phyloP scores from a whole-genome alignment of 306 rosid species.

The Mimosa bimucronata region DNA sequence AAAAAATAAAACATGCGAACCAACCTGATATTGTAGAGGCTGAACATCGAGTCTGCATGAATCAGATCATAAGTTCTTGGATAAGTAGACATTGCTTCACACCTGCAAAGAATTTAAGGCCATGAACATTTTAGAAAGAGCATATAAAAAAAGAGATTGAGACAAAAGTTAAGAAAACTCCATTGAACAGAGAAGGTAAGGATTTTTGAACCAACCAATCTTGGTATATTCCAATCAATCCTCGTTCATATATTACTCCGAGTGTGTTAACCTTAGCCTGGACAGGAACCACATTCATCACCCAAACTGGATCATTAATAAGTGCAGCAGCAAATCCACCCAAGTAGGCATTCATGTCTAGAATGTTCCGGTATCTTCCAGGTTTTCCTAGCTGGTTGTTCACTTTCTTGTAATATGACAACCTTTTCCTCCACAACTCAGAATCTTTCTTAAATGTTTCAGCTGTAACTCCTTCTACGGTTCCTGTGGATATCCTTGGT shows the following conservation, averaged over 20 bases:
- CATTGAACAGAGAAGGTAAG: background rate
- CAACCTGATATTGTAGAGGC: slow-evolving; percentile 68
- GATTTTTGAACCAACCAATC: slow-evolving; percentile 57
- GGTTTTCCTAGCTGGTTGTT: slow-evolving; percentile 57
- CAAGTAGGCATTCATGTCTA: slow-evolving; percentile 83
- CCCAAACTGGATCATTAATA: slow-evolving; percentile 77
- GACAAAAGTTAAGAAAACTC: background rate
- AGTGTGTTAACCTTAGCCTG: slow-evolving; percentile 65
- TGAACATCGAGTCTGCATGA: slow-evolving; percentile 81
- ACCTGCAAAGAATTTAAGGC: slow-evolving; percentile 52
- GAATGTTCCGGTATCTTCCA: slow-evolving; percentile 71
- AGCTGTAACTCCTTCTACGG: slow-evolving; percentile 54
- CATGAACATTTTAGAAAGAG: slow-evolving; percentile 4
- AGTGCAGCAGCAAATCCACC: slow-evolving; percentile 87
- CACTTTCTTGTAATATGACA: slow-evolving; percentile 59
- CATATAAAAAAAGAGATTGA: background rate
- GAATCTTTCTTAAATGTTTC: slow-evolving; percentile 48
- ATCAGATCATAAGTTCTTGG: slow-evolving; percentile 91
- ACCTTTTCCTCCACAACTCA: slow-evolving; percentile 67
- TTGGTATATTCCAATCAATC: slow-evolving; percentile 85
- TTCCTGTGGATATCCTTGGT: slow-evolving; percentile 65
- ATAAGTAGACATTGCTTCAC: slow-evolving; percentile 93
- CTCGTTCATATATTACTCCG: slow-evolving; percentile 81
- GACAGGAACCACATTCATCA: slow-evolving; percentile 86
- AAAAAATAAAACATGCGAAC: background rate